Evolutionary conservation across 345 rosid species (phyloP).

Genomic region (Arabidopsis arenosa): DNA sequence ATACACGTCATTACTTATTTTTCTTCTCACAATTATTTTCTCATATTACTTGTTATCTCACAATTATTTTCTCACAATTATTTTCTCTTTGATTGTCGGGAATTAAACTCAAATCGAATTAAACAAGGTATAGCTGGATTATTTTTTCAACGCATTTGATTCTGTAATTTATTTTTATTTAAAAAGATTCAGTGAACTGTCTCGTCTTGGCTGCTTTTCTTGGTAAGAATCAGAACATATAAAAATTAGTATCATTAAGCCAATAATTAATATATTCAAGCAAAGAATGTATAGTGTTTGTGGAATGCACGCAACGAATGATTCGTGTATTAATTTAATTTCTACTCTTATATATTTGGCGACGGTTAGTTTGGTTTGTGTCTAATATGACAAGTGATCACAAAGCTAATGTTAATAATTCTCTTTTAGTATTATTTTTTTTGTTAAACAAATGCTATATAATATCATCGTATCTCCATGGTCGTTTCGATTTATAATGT

Average conservation of each 20-base stretch:
- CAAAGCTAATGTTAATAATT: not conserved
- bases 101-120: not conserved
- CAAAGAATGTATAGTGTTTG: constrained; percentile 27
- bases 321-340: not conserved
- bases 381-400: not conserved
- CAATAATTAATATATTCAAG: not conserved
- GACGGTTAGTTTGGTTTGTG: not conserved
- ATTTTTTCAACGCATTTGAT: constrained; percentile 13
- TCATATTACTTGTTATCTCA: too few relatives aligned
- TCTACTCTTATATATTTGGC: not conserved
- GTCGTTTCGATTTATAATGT: too few relatives aligned
- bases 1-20: not conserved
- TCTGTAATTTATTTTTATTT: not conserved
- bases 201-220: too few relatives aligned
- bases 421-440: too few relatives aligned
- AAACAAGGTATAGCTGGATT: not conserved
- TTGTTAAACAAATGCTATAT: too few relatives aligned
- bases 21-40: too few relatives aligned
- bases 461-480: too few relatives aligned
- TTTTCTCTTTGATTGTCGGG: not conserved
- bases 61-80: too few relatives aligned
- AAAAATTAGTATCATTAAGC: not conserved
- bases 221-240: not conserved
- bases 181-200: constrained; percentile 3
- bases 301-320: constrained; percentile 31